Evolutionary conservation across 2,329 filamentous ascomycete species (phyloP).

Genomic region (Trichophyton schoenleinii): DNA sequence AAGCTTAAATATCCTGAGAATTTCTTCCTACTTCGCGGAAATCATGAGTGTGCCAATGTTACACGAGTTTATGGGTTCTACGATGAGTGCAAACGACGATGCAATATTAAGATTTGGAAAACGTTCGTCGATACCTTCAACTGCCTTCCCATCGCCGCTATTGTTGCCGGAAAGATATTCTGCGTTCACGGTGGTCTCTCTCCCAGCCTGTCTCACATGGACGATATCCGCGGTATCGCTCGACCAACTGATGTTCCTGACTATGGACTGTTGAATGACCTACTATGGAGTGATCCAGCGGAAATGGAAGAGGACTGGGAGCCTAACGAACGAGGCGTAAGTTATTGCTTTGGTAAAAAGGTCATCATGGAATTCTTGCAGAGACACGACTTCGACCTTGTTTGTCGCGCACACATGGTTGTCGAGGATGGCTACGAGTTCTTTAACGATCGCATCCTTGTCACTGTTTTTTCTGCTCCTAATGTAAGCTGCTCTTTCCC

Average conservation of each 20-base stretch:
- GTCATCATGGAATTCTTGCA: conserved; percentile 94
- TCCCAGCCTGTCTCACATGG: conserved; percentile 88
- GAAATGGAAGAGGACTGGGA: conserved; percentile 99
- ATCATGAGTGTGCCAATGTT: conserved; percentile 94
- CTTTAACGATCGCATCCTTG: conserved; percentile 85
- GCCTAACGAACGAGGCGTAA: conserved; percentile 89
- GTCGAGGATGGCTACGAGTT: conserved; percentile 99
- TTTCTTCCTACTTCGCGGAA: conserved; percentile 87
- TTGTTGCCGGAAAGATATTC: conserved; percentile 94
- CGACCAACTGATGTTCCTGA: conserved; percentile 94
- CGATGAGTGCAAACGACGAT: conserved; percentile 91
- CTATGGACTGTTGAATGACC: conserved; percentile 86
- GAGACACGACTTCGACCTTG: conserved; percentile 90
- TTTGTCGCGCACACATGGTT: conserved; percentile 97
- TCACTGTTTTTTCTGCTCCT: conserved; percentile 94
- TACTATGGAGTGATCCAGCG: conserved; percentile 93
- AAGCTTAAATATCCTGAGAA: conserved; percentile 97
- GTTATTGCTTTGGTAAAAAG: conserved; percentile 96
- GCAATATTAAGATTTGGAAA: conserved; percentile 97
- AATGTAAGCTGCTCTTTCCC: conserved; percentile 55
- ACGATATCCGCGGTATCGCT: conserved; percentile 92
- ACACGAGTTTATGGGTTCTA: conserved; percentile 96
- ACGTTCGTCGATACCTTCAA: conserved; percentile 97
- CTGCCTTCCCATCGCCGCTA: conserved; percentile 85
- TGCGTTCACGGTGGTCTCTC: conserved; percentile 93